Evolutionary conservation across 106 monocot genomes (phyloP), one percentile per base, ranked within the genome.

Genomic region (Dendrobium chrysotoxum): DNA sequence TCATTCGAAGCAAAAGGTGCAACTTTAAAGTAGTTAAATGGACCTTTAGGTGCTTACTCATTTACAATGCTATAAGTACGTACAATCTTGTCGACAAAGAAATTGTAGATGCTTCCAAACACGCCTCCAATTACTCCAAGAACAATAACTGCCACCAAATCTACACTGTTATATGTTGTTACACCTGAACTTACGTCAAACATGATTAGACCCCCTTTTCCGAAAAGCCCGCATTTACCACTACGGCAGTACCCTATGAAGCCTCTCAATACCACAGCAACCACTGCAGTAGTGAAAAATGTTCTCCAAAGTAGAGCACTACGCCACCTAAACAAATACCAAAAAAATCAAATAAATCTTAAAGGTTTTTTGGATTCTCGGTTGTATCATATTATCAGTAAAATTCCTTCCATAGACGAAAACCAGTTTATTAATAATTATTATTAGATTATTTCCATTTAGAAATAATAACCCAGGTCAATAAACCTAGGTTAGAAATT

Each of bases 291-390:
- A 26, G 98, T 99, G 80, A 95, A 99, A 83, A 99, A 99, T 47
- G 98, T 93, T 82, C 98, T 89, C 98, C 98, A 99, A 4, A 95
- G 64, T 18, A 99, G 92, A 53, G 95, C 89, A 83, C 92, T 95
- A 50, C 95, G 84, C 98, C 98, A 99, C 94, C 98, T 99, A 82
- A 84, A 80, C 50, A 70, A 70, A 39, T n/a, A 31, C 47, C 41
- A 41, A 38, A 75, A 39, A 23, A 7, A 40, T 21, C 1, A 41
- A 75, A 1, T 50, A 30, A 21, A 42, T 16, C 41, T 40, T 8
- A 42, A 18, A 11, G 40, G 31, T 35, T 70, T 31, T 35, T 70
- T 25, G 13, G 23, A 47, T 28, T 42, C 21, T 42, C 41, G 7
- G 13, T 76, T 76, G 15, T 10, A 47, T n/a, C 13, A 6, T 76